phyloP scores from a whole-genome alignment of 228 moss, liverwort and hornwort species.

The Sphagnum magellanicum region DNA sequence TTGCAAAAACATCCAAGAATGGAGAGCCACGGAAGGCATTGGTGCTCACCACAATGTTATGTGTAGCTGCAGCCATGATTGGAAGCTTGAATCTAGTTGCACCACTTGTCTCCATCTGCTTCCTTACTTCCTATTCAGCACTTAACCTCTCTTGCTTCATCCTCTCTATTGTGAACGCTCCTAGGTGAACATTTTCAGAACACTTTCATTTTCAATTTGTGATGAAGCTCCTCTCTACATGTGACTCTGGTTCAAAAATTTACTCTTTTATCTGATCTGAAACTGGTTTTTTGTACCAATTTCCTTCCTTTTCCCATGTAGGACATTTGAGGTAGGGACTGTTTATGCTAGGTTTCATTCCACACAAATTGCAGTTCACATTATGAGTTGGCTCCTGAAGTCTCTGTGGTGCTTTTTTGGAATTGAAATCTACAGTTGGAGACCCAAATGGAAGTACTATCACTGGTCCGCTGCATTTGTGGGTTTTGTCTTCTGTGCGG shows the following conservation, averaged over 20 bases:
- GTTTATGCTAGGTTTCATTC: no score
- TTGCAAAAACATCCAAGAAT: slow-evolving; percentile 48
- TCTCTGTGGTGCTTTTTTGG: no score
- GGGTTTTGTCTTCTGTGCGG: slow-evolving; percentile 72
- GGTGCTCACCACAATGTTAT: slow-evolving; percentile 59
- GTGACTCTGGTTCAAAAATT: no score
- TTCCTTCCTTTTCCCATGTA: no score
- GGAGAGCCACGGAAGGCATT: slow-evolving; percentile 77
- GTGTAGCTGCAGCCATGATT: slow-evolving; percentile 76
- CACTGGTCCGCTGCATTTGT: slow-evolving; percentile 74
- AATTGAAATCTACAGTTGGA: slow-evolving; percentile 52
- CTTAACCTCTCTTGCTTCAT: slow-evolving; percentile 90
- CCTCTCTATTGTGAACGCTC: slow-evolving; percentile 66
- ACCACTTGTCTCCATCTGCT: slow-evolving; percentile 90
- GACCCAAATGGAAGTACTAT: slow-evolving; percentile 92
- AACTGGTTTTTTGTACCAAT: no score
- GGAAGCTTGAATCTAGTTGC: slow-evolving; percentile 93
- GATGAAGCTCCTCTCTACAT: no score
- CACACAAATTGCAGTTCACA: no score
- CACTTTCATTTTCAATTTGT: neutral
- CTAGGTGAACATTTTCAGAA: slow-evolving; percentile 38
- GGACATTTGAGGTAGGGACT: no score
- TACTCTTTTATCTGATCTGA: no score
- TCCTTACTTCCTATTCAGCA: slow-evolving; percentile 89
- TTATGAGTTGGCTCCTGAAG: no score